A percentile compares a stretch with the other conserved stretches of the same genome.
phyloP scores from a whole-genome alignment of 345 rosid species.

The Pelargonium nanum region DNA sequence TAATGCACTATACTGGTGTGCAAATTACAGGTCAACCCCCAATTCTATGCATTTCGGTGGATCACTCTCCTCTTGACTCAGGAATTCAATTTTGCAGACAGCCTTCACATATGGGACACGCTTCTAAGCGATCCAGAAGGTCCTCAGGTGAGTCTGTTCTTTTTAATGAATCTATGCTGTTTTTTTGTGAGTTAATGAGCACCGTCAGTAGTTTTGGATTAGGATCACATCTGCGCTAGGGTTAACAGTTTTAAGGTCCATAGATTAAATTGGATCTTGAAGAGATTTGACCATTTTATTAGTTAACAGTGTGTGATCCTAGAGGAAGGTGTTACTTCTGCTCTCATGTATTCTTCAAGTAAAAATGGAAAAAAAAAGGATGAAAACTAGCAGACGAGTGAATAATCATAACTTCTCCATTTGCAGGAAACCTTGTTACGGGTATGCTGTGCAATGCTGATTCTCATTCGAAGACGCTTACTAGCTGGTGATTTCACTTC shows the following conservation, averaged over 20 bases:
- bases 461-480: constrained; percentile 72
- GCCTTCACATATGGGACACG: constrained; percentile 91
- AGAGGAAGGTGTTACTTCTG: not conserved
- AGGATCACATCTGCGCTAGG: not conserved
- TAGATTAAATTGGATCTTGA: not conserved
- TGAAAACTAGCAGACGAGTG: constrained; percentile 6
- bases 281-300: not conserved
- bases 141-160: constrained; percentile 50
- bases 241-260: not conserved
- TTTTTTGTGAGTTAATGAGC: not conserved
- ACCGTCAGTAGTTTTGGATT: not conserved
- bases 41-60: constrained; percentile 98
- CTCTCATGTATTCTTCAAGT: not conserved
- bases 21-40: constrained; percentile 81
- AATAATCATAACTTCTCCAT: not conserved
- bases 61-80: constrained; percentile 94
- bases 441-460: constrained; percentile 91
- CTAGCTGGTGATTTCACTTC: constrained; percentile 81
- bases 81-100: constrained; percentile 82
- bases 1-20: not conserved
- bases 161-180: not conserved
- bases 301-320: not conserved
- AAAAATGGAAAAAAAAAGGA: not conserved
- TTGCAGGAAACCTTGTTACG: constrained; percentile 87
- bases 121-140: constrained; percentile 93